phyloP scores from a whole-genome alignment of 2,329 filamentous ascomycete species.

The Alternaria infectoria region DNA sequence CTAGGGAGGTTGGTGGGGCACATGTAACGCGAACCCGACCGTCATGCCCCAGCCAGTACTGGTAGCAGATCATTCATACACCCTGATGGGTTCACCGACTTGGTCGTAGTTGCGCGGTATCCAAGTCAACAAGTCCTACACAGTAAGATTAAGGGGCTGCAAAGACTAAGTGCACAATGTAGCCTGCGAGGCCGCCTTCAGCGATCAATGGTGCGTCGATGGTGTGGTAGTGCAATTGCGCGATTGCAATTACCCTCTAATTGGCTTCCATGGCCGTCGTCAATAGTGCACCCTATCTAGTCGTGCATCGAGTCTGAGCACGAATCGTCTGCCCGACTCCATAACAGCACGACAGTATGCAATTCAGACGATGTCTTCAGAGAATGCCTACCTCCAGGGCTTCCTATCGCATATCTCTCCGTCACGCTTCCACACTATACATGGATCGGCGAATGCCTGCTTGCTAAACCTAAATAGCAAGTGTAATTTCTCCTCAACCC shows the following conservation, averaged over 20 bases:
- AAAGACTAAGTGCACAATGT: conserved; percentile 1
- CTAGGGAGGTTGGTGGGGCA: conserved; percentile 3
- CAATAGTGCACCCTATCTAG: conserved; percentile 10
- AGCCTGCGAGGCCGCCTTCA: neutral
- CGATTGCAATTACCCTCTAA: conserved; percentile 7
- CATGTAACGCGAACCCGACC: conserved; percentile 10
- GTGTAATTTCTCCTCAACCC: neutral
- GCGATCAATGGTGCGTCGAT: neutral
- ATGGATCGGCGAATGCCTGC: neutral
- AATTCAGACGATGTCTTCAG: neutral
- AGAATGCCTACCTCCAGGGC: neutral
- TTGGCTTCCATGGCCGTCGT: conserved; percentile 2
- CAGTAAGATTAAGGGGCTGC: neutral
- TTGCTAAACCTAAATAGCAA: neutral
- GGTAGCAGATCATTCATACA: neutral
- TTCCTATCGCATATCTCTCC: neutral
- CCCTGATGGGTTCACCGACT: neutral
- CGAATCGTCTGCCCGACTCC: neutral
- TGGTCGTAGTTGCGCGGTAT: neutral
- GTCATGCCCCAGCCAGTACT: neutral
- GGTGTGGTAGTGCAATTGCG: conserved; percentile 12
- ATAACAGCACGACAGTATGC: neutral
- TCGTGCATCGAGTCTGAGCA: neutral
- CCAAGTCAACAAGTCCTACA: neutral
- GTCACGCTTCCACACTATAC: neutral